Conservation (phyloP, 768 basidiomycete genomes). For the Pulveroboletus sp. region DNA sequence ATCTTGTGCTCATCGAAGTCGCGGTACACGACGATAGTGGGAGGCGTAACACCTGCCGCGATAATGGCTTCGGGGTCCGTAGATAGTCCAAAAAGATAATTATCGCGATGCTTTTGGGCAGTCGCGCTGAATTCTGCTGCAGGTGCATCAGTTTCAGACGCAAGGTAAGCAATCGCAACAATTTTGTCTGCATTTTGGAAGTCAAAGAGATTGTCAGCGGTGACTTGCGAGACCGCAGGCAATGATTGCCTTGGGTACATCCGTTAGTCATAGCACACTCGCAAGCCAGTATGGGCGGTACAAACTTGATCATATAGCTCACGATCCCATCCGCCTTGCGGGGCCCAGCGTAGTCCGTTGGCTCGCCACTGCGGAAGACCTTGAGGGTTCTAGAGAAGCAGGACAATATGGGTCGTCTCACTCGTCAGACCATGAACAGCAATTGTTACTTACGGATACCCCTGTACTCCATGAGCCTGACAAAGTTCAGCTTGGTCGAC, state of each 20-base stretch:
- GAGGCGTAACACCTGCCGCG: slow-evolving; percentile 70
- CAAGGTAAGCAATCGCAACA: slow-evolving; percentile 81
- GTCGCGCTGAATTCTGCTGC: slow-evolving; percentile 69
- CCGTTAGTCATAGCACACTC: slow-evolving; percentile 3
- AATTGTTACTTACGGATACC: slow-evolving; percentile 75
- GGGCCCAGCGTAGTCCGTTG: slow-evolving; percentile 80
- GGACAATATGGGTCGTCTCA: not conserved
- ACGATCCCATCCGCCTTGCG: slow-evolving; percentile 95
- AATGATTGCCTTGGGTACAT: slow-evolving; percentile 67
- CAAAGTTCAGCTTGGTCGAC: slow-evolving; percentile 92
- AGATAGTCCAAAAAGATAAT: slow-evolving; percentile 86
- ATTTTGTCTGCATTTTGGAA: slow-evolving; percentile 89
- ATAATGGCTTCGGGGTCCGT: slow-evolving; percentile 66
- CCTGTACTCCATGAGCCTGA: slow-evolving; percentile 79
- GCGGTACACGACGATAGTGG: slow-evolving; percentile 90
- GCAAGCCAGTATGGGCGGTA: not conserved
- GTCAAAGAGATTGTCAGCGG: slow-evolving; percentile 67
- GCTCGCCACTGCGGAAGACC: slow-evolving; percentile 82
- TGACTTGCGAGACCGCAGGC: slow-evolving; percentile 86
- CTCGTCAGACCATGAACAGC: not conserved
- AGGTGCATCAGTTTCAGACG: slow-evolving; percentile 66
- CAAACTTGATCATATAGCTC: slow-evolving; percentile 94
- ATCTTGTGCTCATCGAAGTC: slow-evolving; percentile 79
- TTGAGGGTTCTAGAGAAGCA: slow-evolving; percentile 60
- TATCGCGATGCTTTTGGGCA: slow-evolving; percentile 87